Evolutionary conservation across 2,329 filamentous ascomycete genomes (phyloP), one percentile per base, ranked within the genome.

Genomic region (Aquanectria penicillioides): DNA sequence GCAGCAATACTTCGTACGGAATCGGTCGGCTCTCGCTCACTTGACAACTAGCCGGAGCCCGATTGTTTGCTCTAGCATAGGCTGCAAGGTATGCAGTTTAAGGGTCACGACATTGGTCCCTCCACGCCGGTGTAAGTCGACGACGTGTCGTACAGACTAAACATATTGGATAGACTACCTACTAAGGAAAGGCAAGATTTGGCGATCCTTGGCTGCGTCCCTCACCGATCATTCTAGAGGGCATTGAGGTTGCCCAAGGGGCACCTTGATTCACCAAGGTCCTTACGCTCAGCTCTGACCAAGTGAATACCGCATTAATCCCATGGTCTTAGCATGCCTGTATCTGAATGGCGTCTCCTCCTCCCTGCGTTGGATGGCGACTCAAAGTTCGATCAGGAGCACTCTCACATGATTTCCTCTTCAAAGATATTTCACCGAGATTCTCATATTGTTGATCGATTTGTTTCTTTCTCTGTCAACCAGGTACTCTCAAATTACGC

Each of bases 1-100:
- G 31, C 15, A 7, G 28, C 15, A 40, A 23, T 44, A 25, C 25
- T 15, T 41, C 33, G n/a, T n/a, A 26, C 37, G 26, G 11, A 28
- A 49, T 49, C 22, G 37, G 23, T 26, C 43, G 20, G 23, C 46
- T 26, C 51, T 37, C 28, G 48, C 37, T 37, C 28, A 37, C 37
- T 25, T 38, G 18, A 13, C 46, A 46, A 38, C 9, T 31, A 22
- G 48, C 37, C 43, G 20, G 13, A 25, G 38, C 31, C 23, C 25
- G 28, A 18, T 37, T 43, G 54, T 50, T 46, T 57, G 46, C 46
- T 57, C 25, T 25, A 18, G 41, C 23, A 28, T 17, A 31, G 13
- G 12, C 11, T 10, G 33, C 23, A 22, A 18, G 18, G 33, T 15
- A 44, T 53, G 23, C 40, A 12, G 31, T 31, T n/a, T 22, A 5